Base-by-base conservation (phyloP, 208 protist species). In the Leishmania mexicana region DNA sequence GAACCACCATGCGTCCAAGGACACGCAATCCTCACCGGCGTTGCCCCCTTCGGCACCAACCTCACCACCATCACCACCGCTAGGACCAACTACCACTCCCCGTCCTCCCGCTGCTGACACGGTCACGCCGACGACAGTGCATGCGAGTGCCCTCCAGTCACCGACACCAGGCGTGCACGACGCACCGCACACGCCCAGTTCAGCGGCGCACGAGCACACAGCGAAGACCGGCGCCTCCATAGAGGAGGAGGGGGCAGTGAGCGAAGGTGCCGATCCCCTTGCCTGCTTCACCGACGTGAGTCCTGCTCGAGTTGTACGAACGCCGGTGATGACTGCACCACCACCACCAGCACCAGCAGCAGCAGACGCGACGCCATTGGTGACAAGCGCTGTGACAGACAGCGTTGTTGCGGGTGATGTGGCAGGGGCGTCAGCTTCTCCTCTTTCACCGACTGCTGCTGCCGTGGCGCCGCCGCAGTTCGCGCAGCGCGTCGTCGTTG, bases 401-500 rank as follows among this genome's bases (percentile, higher is more conserved):
- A 74, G 28, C 2, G 80, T 68, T 38, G 81, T 57, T 8, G 76
- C 3, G 0, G 65, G 40, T 28, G 17, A n/a, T 13, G 65, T n/a
- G 21, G 40, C 65, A 21, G 40, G 40, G 65, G 13, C 24, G 65
- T 35, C 35, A 1, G 15, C 11, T 15, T 45, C 65, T 24, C 40
- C 40, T 42, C 40, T 49, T 19, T 53, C 73, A 17, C 35, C 76
- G 1, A 54, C 47, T 10, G 58, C 78, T 11, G 51, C 83, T 45
- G 3, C 49, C 31, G 68, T 57, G 0, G 47, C 79, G 47, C 82
- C 45, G 31, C 70, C 42, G 42, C 71, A 58, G 31, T 53, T 42
- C 1, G 53, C 76, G 45, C 68, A 83, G 68, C 75, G 65, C 21
- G 73, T 79, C 3, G 78, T 85, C 3, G 75, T 86, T 1, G 31